These are phyloP conservation scores for Corymbia calophylla DNA, from an alignment of 441 rosid genomes.

Conservation along the genomic window DNA sequence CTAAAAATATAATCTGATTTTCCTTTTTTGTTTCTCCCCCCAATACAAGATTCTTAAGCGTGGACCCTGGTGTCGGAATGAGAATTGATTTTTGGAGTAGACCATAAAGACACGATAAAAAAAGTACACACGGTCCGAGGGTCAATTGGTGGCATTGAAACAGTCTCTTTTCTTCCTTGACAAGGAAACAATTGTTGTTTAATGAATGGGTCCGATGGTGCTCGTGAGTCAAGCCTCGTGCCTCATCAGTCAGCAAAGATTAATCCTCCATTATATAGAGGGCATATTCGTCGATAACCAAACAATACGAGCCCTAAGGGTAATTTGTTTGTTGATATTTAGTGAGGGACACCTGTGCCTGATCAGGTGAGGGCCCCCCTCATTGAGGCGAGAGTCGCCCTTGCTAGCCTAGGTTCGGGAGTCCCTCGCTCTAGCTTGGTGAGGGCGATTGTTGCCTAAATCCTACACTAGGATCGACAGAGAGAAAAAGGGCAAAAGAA, in stretches of 20 bases:
- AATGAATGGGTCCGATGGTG: background rate
- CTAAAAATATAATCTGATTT: background rate
- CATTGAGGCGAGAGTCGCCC: no score
- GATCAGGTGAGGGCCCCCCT: no score
- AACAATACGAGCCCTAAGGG: background rate
- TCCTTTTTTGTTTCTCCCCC: background rate
- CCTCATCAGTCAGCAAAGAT: background rate
- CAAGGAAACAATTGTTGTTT: background rate
- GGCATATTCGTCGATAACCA: background rate
- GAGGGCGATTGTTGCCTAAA: no score
- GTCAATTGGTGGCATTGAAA: background rate
- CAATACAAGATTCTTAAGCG: background rate
- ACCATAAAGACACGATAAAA: background rate
- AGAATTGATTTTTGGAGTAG: background rate
- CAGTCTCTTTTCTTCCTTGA: background rate
- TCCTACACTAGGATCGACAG: background rate
- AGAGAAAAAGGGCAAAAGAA: background rate
- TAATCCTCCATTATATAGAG: background rate
- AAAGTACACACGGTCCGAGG: background rate
- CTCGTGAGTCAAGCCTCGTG: background rate
- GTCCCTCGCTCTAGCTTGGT: no score
- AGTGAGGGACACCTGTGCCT: background rate
- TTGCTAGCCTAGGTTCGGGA: no score
- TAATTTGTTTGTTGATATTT: background rate
- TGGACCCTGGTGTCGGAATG: background rate